Conservation (phyloP, 495 filamentous ascomycete genomes). For the Alectoria sarmentosa region DNA sequence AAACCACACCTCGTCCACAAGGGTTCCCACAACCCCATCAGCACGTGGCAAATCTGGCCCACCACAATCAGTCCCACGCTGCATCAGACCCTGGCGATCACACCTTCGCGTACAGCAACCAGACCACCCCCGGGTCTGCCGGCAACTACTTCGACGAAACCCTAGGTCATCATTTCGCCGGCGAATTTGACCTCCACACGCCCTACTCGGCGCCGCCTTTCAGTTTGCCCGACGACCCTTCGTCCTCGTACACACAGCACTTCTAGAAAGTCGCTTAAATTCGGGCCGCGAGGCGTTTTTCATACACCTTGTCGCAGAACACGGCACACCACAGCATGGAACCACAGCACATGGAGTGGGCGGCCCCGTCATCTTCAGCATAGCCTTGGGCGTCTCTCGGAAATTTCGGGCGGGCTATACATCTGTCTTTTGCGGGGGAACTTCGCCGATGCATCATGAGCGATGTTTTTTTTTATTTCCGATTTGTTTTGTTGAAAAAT, state of each 20-base stretch:
- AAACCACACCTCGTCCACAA: slow-evolving; percentile 16
- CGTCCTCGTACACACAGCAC: slow-evolving; percentile 12
- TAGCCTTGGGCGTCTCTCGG: not conserved
- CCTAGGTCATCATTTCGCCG: slow-evolving; percentile 11
- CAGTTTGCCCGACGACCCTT: slow-evolving; percentile 19
- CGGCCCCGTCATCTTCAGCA: not conserved
- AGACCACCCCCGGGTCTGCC: slow-evolving; percentile 10
- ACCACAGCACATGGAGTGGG: slow-evolving; percentile 1
- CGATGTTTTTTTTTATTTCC: not conserved
- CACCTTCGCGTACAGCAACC: slow-evolving; percentile 18
- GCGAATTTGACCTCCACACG: slow-evolving; percentile 12
- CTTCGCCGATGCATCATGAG: slow-evolving; percentile 3
- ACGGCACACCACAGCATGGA: no score
- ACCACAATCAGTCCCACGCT: slow-evolving; percentile 9
- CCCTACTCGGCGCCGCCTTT: slow-evolving; percentile 22
- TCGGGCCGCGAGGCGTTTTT: not conserved
- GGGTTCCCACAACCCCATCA: slow-evolving; percentile 16
- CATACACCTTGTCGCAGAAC: not conserved
- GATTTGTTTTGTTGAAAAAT: no score
- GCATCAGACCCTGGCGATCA: slow-evolving; percentile 15
- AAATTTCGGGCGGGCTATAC: slow-evolving; percentile 1
- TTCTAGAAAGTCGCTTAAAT: slow-evolving; percentile 3
- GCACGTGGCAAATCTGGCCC: not conserved
- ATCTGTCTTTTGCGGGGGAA: not conserved
- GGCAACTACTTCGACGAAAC: slow-evolving; percentile 20